A percentile compares a stretch with the other conserved stretches of the same genome.
phyloP scores from a whole-genome alignment of 176 grass and related monocot species.

The barley (Hordeum vulgare) region DNA sequence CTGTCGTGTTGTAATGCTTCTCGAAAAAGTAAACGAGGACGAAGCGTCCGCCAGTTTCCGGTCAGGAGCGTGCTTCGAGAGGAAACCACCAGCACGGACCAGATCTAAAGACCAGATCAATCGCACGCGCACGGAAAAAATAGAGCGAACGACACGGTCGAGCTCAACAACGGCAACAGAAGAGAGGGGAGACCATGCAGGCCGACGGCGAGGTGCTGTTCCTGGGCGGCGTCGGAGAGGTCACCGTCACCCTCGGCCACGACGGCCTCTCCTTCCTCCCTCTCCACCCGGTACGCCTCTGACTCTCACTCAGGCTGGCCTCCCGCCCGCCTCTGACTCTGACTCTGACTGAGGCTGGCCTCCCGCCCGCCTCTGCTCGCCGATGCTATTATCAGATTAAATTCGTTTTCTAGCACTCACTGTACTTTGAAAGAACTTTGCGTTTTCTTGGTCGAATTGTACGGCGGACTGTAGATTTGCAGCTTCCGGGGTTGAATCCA shows the following conservation, averaged over 20 bases:
- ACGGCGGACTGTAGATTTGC: neutral
- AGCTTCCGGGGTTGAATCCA: neutral
- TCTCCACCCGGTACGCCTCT: slow-evolving; percentile 42
- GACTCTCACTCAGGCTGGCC: neutral
- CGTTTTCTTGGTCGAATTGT: neutral
- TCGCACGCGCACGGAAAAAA: neutral
- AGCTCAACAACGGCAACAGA: neutral
- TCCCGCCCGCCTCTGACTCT: neutral
- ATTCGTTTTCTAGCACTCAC: neutral
- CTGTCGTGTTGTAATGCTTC: too few relatives aligned
- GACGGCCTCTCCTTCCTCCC: slow-evolving; percentile 51
- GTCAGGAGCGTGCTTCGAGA: neutral
- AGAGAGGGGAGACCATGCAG: slow-evolving; percentile 33
- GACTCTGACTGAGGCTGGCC: neutral
- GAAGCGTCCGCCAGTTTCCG: too few relatives aligned
- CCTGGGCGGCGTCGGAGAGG: slow-evolving; percentile 61
- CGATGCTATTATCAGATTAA: neutral
- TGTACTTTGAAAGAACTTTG: neutral
- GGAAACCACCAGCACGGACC: neutral
- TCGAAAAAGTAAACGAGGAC: too few relatives aligned
- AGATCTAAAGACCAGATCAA: neutral
- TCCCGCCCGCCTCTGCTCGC: neutral
- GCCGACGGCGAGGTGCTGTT: slow-evolving; percentile 43
- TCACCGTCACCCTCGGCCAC: slow-evolving; percentile 30
- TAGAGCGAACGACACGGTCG: neutral